phyloP scores from a whole-genome alignment of 176 grass and related monocot genomes.

The Dactylis glomerata region DNA sequence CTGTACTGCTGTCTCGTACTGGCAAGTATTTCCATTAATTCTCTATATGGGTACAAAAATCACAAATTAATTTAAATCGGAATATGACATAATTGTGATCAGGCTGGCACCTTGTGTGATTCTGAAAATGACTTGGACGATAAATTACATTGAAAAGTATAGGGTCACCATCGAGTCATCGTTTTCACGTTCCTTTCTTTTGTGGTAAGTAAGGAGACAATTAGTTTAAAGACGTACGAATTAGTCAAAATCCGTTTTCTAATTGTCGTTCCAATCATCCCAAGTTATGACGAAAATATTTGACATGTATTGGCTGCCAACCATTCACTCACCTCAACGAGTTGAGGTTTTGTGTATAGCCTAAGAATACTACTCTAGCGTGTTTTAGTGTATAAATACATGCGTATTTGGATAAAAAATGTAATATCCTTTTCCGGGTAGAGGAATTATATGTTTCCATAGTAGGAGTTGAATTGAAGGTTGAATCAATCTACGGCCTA shows the following conservation, averaged over 20 bases:
- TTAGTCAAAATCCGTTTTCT: background rate
- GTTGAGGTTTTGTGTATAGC: background rate
- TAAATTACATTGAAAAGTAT: conserved; percentile 18
- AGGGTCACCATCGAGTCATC: conserved; percentile 17
- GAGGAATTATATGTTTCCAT: too few relatives aligned
- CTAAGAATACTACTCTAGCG: background rate
- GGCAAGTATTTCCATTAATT: background rate
- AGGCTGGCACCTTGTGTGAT: conserved; percentile 17
- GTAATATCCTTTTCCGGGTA: too few relatives aligned
- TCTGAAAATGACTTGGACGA: background rate
- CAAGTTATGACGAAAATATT: background rate
- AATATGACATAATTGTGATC: conserved; percentile 9
- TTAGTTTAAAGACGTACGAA: conserved; percentile 31
- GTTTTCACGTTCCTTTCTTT: conserved; percentile 31
- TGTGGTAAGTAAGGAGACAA: conserved; percentile 41
- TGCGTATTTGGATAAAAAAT: too few relatives aligned
- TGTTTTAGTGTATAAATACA: too few relatives aligned
- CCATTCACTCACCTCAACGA: conserved; percentile 9
- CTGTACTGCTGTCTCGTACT: background rate
- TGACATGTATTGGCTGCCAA: conserved; percentile 45
- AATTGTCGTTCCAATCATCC: conserved; percentile 21
- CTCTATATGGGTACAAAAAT: background rate
- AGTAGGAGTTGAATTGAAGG: background rate
- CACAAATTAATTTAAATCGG: background rate
- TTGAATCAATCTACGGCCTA: background rate